Conservation (phyloP, 768 basidiomycete genomes). For the Suillus sp. region DNA sequence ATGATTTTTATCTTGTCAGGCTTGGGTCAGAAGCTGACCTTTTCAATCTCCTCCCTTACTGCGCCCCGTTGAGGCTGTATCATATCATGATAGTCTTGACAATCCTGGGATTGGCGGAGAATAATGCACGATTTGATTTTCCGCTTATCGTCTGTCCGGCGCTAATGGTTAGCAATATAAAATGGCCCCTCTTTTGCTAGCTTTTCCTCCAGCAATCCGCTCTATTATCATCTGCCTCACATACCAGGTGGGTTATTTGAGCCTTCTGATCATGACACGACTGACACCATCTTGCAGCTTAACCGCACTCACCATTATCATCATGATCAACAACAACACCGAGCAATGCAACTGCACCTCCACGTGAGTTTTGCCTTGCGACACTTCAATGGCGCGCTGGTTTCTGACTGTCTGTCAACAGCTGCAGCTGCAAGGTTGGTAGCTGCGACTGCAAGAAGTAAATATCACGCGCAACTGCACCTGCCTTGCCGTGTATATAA, state of each 20-base stretch:
- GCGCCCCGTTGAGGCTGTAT: neutral
- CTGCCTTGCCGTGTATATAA: neutral
- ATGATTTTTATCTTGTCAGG: no score
- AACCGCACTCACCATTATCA: neutral
- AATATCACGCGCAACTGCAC: neutral
- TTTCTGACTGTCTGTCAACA: neutral
- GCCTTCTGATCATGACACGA: neutral
- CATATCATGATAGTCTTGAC: neutral
- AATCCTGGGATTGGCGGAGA: neutral
- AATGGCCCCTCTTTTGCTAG: no score
- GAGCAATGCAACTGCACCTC: constrained; percentile 7
- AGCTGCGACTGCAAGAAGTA: constrained; percentile 11
- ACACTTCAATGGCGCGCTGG: neutral
- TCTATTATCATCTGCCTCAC: neutral
- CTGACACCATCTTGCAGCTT: neutral
- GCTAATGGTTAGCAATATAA: no score
- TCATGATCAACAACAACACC: constrained; percentile 5
- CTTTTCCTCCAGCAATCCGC: neutral
- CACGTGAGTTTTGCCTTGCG: constrained; percentile 7
- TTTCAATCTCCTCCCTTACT: neutral
- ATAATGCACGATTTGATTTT: neutral
- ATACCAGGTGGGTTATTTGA: neutral
- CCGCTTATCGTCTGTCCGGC: neutral
- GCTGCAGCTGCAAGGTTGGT: constrained; percentile 13
- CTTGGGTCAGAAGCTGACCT: no score